These are phyloP conservation scores for Viola odorata DNA, from an alignment of 345 rosid species.

Conservation along the genomic window DNA sequence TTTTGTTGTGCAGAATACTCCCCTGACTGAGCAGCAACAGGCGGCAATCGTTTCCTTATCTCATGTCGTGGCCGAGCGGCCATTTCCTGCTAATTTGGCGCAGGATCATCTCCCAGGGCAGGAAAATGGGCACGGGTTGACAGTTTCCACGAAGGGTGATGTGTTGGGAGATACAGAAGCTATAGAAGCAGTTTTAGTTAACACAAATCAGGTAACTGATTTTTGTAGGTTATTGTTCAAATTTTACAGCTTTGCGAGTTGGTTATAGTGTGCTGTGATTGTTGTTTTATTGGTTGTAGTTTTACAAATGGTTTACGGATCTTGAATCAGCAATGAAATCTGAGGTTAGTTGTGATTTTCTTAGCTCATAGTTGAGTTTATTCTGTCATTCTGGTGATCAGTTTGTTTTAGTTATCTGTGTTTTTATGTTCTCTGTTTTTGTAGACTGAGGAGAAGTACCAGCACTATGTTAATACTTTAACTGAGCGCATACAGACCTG, in stretches of 20 bases:
- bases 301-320: conserved; percentile 97
- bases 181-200: conserved; percentile 74
- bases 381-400: conserved; percentile 1
- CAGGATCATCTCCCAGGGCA: conserved; percentile 53
- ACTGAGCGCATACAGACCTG: conserved; percentile 83
- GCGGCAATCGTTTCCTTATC: conserved; percentile 58
- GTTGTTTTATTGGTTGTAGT: conserved; percentile 35
- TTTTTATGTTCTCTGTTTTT: conserved; percentile 13
- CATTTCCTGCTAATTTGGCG: conserved; percentile 71
- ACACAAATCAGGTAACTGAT: conserved; percentile 60
- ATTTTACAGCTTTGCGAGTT: not conserved
- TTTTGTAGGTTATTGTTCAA: not conserved
- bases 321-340: conserved; percentile 97
- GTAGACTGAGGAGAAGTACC: conserved; percentile 94
- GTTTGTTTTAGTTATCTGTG: conserved; percentile 7
- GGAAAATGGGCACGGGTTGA: conserved; percentile 45
- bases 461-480: conserved; percentile 72
- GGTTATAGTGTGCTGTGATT: not conserved
- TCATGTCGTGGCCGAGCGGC: conserved; percentile 72
- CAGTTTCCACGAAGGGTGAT: conserved; percentile 41
- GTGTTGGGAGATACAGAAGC: conserved; percentile 53
- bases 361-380: not conserved
- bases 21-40: conserved; percentile 80
- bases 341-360: conserved; percentile 58
- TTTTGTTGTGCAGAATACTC: conserved; percentile 51